A percentile compares a stretch with the other conserved stretches of the same genome.
These are phyloP conservation scores for Populus alba DNA, from an alignment of 345 rosid species.

Conservation along the genomic window DNA sequence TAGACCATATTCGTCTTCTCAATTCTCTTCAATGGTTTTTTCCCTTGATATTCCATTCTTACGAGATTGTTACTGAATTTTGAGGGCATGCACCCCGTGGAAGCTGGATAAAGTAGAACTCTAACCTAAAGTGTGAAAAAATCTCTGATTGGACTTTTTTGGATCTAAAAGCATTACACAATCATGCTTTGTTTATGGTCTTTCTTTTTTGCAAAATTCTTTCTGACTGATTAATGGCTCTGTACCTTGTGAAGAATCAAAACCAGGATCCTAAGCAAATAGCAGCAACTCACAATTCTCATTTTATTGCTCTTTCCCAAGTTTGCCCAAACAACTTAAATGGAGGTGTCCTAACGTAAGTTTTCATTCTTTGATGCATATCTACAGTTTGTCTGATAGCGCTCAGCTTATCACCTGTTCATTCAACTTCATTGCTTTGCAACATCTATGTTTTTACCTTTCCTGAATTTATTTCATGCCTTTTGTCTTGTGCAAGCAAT, in stretches of 20 bases:
- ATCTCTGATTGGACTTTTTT: background rate
- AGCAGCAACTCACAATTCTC: conserved; percentile 73
- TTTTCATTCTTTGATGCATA: conserved; percentile 16
- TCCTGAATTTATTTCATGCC: background rate
- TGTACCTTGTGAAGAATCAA: conserved; percentile 56
- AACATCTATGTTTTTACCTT: background rate
- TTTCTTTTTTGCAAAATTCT: conserved; percentile 19
- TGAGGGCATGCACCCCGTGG: background rate
- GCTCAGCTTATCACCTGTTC: background rate
- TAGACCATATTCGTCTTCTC: background rate
- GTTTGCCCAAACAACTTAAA: conserved; percentile 75
- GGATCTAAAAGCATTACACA: background rate
- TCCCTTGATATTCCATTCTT: background rate
- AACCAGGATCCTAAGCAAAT: conserved; percentile 71
- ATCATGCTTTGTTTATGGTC: conserved; percentile 16
- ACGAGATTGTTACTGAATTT: background rate
- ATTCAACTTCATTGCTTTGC: background rate
- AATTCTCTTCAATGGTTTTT: background rate
- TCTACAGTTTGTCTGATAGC: conserved; percentile 1
- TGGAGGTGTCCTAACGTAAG: conserved; percentile 79
- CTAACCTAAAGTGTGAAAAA: background rate
- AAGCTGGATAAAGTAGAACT: background rate
- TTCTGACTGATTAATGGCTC: conserved; percentile 28
- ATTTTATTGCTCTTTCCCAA: conserved; percentile 74
- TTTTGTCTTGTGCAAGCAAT: conserved; percentile 8